Evolutionary conservation across 805 yeast genomes (phyloP).

Genomic region (Kodamaea nitidulidarum): DNA sequence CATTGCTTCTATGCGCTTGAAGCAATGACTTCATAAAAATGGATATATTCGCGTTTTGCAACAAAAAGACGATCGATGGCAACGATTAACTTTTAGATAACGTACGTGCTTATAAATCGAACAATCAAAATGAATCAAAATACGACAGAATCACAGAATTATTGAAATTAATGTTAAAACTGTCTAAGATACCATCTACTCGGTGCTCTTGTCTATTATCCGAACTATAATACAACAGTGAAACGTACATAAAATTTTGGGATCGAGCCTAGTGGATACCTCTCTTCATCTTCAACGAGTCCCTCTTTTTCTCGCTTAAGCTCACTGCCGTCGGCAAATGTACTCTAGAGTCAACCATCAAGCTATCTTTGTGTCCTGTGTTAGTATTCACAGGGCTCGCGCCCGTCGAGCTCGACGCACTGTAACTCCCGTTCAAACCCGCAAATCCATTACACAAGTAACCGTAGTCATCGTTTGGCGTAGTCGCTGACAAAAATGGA

Average conservation of each 20-base stretch:
- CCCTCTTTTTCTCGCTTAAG: constrained; percentile 43
- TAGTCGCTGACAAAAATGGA: constrained; percentile 39
- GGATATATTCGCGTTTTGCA: too few species aligned
- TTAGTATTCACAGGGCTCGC: constrained; percentile 15
- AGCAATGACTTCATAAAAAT: too few species aligned
- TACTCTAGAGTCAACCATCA: constrained; percentile 15
- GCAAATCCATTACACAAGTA: constrained; percentile 22
- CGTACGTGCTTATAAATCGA: not conserved
- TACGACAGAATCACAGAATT: too few species aligned
- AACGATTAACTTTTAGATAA: too few species aligned
- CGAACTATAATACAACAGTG: not conserved
- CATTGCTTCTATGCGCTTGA: not conserved
- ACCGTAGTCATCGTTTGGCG: constrained; percentile 34
- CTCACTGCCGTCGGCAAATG: constrained; percentile 31
- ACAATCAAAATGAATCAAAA: too few species aligned
- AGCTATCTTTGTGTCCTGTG: constrained; percentile 10
- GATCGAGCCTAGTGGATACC: constrained; percentile 32
- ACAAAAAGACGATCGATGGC: too few species aligned
- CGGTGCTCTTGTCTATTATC: not conserved
- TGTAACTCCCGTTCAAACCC: constrained; percentile 8
- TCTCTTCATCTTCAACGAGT: constrained; percentile 41
- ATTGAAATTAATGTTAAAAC: too few species aligned
- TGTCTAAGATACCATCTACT: too few species aligned
- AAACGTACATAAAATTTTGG: not conserved
- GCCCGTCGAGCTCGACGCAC: constrained; percentile 8